Conservation (phyloP, 495 filamentous ascomycete genomes). For the Talaromyces proteolyticus region DNA sequence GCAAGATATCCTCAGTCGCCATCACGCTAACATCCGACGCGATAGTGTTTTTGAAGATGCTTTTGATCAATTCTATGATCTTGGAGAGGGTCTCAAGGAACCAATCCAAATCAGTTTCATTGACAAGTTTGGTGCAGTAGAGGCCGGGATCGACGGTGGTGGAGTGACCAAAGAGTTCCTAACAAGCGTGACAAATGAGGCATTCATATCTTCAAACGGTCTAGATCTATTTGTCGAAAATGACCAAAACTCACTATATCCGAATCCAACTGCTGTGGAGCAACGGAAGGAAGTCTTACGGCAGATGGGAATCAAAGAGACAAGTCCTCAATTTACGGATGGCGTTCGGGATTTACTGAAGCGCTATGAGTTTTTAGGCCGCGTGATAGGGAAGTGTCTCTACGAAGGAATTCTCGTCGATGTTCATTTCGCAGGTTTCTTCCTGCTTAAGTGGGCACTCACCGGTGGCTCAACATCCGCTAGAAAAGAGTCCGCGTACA, state of each 20-base stretch:
- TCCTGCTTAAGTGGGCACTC: constrained; percentile 90
- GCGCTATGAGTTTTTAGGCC: constrained; percentile 87
- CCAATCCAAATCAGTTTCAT: constrained; percentile 97
- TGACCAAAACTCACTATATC: constrained; percentile 83
- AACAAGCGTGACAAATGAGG: constrained; percentile 82
- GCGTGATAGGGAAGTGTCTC: constrained; percentile 92
- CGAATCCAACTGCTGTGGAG: constrained; percentile 77
- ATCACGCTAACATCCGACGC: constrained; percentile 76
- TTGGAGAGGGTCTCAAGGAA: constrained; percentile 84
- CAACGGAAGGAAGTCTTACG: constrained; percentile 57
- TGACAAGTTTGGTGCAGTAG: constrained; percentile 77
- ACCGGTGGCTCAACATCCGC: constrained; percentile 59
- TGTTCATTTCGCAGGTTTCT: constrained; percentile 90
- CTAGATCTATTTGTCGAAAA: constrained; percentile 73
- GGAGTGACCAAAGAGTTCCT: constrained; percentile 98
- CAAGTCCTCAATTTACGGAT: constrained; percentile 48
- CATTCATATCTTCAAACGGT: constrained; percentile 56
- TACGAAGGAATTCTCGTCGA: constrained; percentile 98
- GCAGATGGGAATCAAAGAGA: constrained; percentile 45
- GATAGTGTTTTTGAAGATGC: constrained; percentile 84
- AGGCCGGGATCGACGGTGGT: constrained; percentile 95
- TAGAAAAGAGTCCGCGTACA: constrained; percentile 63
- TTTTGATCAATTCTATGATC: constrained; percentile 72
- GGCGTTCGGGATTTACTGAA: constrained; percentile 56
- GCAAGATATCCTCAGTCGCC: constrained; percentile 54